These are phyloP conservation scores for Fusarium sulawesiense DNA, from an alignment of 2,329 filamentous ascomycete genomes.

Conservation along the genomic window DNA sequence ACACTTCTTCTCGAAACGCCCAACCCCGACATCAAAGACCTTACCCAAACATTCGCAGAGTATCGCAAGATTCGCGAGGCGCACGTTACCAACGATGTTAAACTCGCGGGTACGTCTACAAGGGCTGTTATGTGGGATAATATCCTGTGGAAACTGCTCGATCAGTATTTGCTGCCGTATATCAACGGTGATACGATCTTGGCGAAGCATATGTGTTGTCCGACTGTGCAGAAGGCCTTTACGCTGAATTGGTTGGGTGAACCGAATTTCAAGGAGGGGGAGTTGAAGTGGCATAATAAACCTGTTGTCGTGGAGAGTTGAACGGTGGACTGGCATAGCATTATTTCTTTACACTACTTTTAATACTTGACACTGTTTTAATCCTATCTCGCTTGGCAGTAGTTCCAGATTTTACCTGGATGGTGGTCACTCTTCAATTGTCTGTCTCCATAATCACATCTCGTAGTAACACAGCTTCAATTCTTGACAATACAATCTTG, in stretches of 20 bases:
- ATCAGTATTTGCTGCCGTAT: slow-evolving; percentile 29
- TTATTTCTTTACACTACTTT: neutral
- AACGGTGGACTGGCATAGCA: fast-evolving
- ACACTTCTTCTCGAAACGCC: neutral
- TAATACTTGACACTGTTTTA: neutral
- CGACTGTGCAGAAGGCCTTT: slow-evolving; percentile 21
- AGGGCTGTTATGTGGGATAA: slow-evolving; percentile 32
- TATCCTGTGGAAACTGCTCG: slow-evolving; percentile 16
- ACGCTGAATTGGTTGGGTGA: slow-evolving; percentile 31
- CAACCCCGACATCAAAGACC: neutral
- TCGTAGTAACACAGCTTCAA: neutral
- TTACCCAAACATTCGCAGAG: slow-evolving; percentile 10
- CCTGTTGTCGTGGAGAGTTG: slow-evolving; percentile 1
- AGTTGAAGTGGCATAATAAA: slow-evolving; percentile 27
- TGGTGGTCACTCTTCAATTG: neutral
- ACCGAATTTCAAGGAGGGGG: slow-evolving; percentile 16
- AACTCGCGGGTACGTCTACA: slow-evolving; percentile 20
- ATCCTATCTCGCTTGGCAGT: neutral
- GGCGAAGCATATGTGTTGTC: slow-evolving; percentile 31
- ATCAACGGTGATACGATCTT: slow-evolving; percentile 28
- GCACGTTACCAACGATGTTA: slow-evolving; percentile 12
- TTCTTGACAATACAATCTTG: neutral
- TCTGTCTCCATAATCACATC: neutral
- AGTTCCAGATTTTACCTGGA: neutral
- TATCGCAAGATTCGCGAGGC: slow-evolving; percentile 5